A percentile compares a stretch with the other conserved stretches of the same genome.
Evolutionary conservation across 768 basidiomycete species (phyloP).

Genomic region (Mycena chlorophos): DNA sequence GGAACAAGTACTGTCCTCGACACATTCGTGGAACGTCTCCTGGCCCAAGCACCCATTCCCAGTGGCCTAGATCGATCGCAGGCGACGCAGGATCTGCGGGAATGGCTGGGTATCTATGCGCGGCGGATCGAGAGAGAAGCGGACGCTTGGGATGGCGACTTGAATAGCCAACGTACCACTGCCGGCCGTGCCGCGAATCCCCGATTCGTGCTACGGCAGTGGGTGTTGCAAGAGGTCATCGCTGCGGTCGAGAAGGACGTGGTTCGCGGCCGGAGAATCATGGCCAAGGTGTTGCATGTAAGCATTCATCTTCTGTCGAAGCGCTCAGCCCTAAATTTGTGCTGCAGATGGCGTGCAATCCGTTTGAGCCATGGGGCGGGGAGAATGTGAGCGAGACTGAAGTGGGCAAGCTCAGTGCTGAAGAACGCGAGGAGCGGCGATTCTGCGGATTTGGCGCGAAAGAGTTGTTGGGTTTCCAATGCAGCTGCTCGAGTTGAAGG

Average conservation of each 20-base stretch:
- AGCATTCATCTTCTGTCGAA: slow-evolving; percentile 29
- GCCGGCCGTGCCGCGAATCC: slow-evolving; percentile 73
- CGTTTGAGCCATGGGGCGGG: slow-evolving; percentile 87
- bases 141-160: slow-evolving; percentile 29
- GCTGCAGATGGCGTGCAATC: slow-evolving; percentile 85
- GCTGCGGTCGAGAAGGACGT: slow-evolving; percentile 66
- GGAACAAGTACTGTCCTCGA: slow-evolving; percentile 31
- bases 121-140: slow-evolving; percentile 55
- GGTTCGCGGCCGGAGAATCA: slow-evolving; percentile 59
- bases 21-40: slow-evolving; percentile 43
- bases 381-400: slow-evolving; percentile 53
- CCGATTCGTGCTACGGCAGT: slow-evolving; percentile 90
- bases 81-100: slow-evolving; percentile 53
- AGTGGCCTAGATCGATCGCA: slow-evolving; percentile 42
- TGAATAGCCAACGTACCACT: slow-evolving; percentile 47
- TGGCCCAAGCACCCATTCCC: slow-evolving; percentile 49
- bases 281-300: slow-evolving; percentile 83
- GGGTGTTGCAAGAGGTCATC: slow-evolving; percentile 95
- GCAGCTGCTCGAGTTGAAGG: slow-evolving; percentile 84
- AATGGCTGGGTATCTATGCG: slow-evolving; percentile 67
- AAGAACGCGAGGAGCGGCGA: slow-evolving; percentile 68
- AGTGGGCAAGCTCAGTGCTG: slow-evolving; percentile 46
- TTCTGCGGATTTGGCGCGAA: slow-evolving; percentile 78
- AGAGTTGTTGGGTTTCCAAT: slow-evolving; percentile 85
- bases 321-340: neutral